Evolutionary conservation across 148 eudicot genomes (phyloP).

Genomic region (Nepenthes gracilis): DNA sequence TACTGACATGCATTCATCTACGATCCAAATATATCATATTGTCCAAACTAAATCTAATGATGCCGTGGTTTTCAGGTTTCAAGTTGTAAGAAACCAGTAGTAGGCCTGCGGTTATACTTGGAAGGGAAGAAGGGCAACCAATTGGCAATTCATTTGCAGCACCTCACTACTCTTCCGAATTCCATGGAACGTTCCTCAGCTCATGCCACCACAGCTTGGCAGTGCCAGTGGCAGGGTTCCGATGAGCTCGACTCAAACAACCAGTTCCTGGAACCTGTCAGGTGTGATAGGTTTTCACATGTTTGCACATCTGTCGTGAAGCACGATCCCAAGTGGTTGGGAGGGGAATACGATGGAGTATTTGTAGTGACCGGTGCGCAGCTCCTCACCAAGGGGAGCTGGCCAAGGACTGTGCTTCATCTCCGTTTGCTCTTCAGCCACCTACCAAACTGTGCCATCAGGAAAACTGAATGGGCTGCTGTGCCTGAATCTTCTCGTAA

Average conservation of each 20-base stretch:
- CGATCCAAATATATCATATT: no score
- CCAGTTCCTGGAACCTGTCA: slow-evolving; percentile 64
- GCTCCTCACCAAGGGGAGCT: slow-evolving; percentile 66
- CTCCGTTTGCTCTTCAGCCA: slow-evolving; percentile 66
- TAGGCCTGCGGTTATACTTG: slow-evolving; percentile 73
- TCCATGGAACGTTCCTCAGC: slow-evolving; percentile 34
- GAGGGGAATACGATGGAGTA: slow-evolving; percentile 38
- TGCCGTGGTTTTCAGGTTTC: slow-evolving; percentile 39
- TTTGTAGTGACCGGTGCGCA: slow-evolving; percentile 90
- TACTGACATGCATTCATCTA: no score
- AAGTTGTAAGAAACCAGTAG: slow-evolving; percentile 60
- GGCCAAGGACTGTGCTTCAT: slow-evolving; percentile 80
- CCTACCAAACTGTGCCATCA: slow-evolving; percentile 57
- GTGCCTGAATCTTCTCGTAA: slow-evolving; percentile 56
- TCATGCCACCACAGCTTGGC: slow-evolving; percentile 5
- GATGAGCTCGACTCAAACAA: slow-evolving; percentile 48
- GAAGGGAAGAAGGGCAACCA: slow-evolving; percentile 85
- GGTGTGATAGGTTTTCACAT: slow-evolving; percentile 65
- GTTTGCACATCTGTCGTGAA: slow-evolving; percentile 65
- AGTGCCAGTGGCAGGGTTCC: slow-evolving; percentile 74
- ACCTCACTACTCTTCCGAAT: slow-evolving; percentile 81
- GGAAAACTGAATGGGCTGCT: slow-evolving; percentile 75
- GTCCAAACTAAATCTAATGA: no score
- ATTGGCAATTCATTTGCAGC: slow-evolving; percentile 78
- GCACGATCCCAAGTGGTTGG: slow-evolving; percentile 65